Evolutionary conservation across 2,329 filamentous ascomycete genomes (phyloP).

Genomic region (Cercospora beticola): DNA sequence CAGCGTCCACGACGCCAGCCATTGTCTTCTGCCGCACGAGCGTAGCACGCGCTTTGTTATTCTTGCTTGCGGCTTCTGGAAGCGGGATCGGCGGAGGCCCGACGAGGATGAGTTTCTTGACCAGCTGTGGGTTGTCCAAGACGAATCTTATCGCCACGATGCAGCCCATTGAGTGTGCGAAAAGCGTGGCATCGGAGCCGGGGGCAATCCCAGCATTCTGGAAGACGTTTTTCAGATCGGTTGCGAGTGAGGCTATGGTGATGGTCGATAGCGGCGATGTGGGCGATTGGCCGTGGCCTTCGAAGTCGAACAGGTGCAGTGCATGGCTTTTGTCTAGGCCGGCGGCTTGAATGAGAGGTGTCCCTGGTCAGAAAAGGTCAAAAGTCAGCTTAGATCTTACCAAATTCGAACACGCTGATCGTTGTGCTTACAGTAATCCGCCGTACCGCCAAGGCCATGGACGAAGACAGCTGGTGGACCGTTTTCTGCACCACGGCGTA

Average conservation of each 20-base stretch:
- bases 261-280: constrained; percentile 48
- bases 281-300: constrained; percentile 57
- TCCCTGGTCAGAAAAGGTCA: constrained; percentile 11
- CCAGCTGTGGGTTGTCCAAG: constrained; percentile 41
- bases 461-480: constrained; percentile 47
- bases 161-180: constrained; percentile 56
- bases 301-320: constrained; percentile 50
- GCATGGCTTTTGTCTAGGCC: constrained; percentile 29
- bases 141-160: constrained; percentile 50
- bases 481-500: not conserved
- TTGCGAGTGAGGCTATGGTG: constrained; percentile 47
- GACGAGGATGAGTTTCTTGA: constrained; percentile 50
- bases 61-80: constrained; percentile 38
- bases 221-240: constrained; percentile 43
- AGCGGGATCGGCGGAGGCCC: constrained; percentile 51
- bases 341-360: constrained; percentile 45
- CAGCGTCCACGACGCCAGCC: constrained; percentile 43
- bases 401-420: too few relatives aligned
- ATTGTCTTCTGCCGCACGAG: constrained; percentile 49
- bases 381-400: not conserved
- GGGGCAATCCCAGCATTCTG: constrained; percentile 33
- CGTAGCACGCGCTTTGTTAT: constrained; percentile 40
- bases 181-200: constrained; percentile 40
- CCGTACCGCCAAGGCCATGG: constrained; percentile 55
- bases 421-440: constrained; percentile 41